Evolutionary conservation across 2,329 filamentous ascomycete species (phyloP).

Genomic region (Fusarium humuli): DNA sequence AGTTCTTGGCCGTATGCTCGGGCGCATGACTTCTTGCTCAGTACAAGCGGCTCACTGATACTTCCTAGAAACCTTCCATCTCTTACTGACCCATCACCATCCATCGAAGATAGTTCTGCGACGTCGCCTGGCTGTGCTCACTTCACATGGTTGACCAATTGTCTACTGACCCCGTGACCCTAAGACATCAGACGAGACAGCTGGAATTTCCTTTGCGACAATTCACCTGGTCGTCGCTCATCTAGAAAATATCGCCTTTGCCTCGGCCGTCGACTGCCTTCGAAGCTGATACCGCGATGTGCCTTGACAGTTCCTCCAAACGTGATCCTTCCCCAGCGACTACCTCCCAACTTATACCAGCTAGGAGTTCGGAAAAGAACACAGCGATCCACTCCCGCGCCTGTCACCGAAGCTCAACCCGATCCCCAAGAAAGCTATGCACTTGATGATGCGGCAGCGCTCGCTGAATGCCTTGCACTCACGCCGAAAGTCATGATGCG

Average conservation of each 20-base stretch:
- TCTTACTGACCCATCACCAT: rapidly evolving
- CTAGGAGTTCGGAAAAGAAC: background rate
- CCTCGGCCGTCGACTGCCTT: background rate
- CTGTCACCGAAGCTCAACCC: background rate
- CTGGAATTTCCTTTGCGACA: background rate
- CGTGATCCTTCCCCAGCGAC: background rate
- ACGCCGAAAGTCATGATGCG: background rate
- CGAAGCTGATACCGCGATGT: background rate
- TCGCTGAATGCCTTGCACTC: background rate
- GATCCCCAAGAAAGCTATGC: background rate
- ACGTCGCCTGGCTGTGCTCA: background rate
- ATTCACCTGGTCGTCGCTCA: background rate
- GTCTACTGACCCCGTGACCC: background rate
- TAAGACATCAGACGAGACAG: background rate
- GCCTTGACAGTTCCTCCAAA: background rate
- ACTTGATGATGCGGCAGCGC: background rate
- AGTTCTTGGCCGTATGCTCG: background rate
- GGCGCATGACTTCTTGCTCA: background rate
- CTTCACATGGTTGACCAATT: background rate
- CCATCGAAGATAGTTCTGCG: background rate
- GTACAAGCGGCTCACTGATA: background rate
- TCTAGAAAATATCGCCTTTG: background rate
- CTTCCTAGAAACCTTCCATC: background rate
- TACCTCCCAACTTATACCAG: background rate
- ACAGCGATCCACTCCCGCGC: background rate